Conservation (phyloP, 768 basidiomycete species). For the Lepiota brunneoincarnata region DNA sequence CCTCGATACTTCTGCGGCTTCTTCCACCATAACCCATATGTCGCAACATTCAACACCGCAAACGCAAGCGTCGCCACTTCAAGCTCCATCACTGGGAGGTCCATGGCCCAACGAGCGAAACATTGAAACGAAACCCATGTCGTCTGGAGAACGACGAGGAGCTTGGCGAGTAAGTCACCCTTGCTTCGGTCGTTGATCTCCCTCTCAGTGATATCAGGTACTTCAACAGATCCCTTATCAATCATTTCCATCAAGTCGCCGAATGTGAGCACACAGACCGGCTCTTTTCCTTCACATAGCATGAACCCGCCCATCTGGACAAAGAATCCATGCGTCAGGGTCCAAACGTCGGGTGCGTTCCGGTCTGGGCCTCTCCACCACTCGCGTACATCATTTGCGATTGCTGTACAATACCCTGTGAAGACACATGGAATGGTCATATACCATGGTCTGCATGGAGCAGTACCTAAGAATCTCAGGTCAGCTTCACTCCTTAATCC, state of each 20-base stretch:
- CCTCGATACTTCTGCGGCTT: not conserved
- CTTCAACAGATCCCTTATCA: not conserved
- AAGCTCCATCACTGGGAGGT: not conserved
- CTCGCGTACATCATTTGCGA: too few relatives aligned
- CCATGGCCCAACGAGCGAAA: not conserved
- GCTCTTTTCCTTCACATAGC: not conserved
- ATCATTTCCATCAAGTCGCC: not conserved
- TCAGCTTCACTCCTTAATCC: too few relatives aligned
- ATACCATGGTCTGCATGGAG: too few relatives aligned
- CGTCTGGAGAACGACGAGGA: conserved; percentile 19
- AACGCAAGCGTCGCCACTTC: conserved; percentile 3
- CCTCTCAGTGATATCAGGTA: conserved; percentile 5
- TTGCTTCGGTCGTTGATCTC: conserved; percentile 25
- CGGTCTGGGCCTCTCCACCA: not conserved
- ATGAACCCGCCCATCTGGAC: conserved; percentile 13
- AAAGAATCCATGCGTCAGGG: conserved; percentile 14
- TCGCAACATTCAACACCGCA: conserved; percentile 1
- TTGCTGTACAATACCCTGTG: not conserved
- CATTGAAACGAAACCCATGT: conserved; percentile 18
- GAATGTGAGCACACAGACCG: not conserved
- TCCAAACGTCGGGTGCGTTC: conserved; percentile 1
- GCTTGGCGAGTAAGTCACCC: conserved; percentile 21
- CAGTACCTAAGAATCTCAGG: too few relatives aligned
- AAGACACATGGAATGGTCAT: too few relatives aligned
- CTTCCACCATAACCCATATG: conserved; percentile 4